Base-by-base conservation (phyloP, 208 protist genomes). In the Angomonas deanei region DNA sequence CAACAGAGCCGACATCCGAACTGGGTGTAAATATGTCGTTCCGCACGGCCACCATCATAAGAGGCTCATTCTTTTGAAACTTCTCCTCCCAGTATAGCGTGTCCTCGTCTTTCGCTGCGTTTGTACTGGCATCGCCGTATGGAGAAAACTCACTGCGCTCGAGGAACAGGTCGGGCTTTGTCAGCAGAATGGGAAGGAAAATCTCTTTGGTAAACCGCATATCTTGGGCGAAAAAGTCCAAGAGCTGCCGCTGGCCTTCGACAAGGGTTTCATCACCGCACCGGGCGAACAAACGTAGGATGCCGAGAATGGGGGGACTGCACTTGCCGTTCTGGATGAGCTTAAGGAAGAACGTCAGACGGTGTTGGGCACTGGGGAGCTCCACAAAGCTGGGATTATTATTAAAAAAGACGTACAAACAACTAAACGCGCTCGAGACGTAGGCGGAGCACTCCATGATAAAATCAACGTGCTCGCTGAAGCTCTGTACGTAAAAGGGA, bases 241-340 rank as follows among this genome's bases (percentile, higher is more conserved):
- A 49, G 24, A 84, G 69, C 15, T 70, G 39, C 19, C 38, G 27
- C 64, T 84, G 77, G 30, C 72, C 72, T 47, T 84, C 77, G 21
- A 74, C 59, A 68, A 84, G 74, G 42, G 69, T 72, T 28, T 84
- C 78, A 21, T 70, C 68, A 3, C 68, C 61, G 31, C 73, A 84
- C 30, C 56, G 62, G 1, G 67, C 70, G 28, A 84, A 77, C 33
- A 74, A 70, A 21, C 61, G 69, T 8, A 80, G 33, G 23, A 84
- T 57, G 50, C 56, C 36, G 30, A 84, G 31, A 4, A 80, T 57
- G 11, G 66, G 62, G 5, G 73, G 56, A 26, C 76, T 64, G 1
- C 68, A 64, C 0, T 57, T 55, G 19, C 61, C 58, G 48, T 66
- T 36, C 11, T 59, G 61, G 30, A 84, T 65, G 36, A 78, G 64